Evolutionary conservation across 2,329 filamentous ascomycete species (phyloP).

Genomic region (Chrysoporthe puriensis): DNA sequence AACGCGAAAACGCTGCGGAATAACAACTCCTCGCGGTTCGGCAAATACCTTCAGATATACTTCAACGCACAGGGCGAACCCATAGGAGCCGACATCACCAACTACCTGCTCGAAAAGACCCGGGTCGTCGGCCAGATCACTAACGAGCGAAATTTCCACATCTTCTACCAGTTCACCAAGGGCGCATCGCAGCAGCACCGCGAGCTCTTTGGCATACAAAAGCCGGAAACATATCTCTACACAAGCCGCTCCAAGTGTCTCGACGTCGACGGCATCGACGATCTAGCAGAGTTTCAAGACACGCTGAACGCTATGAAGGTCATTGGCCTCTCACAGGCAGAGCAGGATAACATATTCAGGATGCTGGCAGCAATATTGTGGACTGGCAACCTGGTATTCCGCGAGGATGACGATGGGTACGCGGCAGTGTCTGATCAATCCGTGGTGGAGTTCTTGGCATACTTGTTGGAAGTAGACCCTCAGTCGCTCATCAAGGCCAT

Average conservation of each 20-base stretch:
- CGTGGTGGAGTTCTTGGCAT: constrained; percentile 92
- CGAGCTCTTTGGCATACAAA: constrained; percentile 86
- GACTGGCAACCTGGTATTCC: constrained; percentile 92
- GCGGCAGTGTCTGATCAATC: constrained; percentile 86
- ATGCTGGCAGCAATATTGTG: constrained; percentile 91
- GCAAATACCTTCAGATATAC: constrained; percentile 96
- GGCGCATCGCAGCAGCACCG: constrained; percentile 86
- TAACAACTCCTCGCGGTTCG: constrained; percentile 98
- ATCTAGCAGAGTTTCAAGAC: constrained; percentile 84
- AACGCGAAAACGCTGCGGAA: constrained; percentile 98
- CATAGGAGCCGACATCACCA: constrained; percentile 95
- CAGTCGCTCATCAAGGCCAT: constrained; percentile 82
- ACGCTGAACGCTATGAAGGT: constrained; percentile 93
- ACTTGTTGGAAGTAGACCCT: constrained; percentile 85
- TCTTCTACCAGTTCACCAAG: constrained; percentile 99
- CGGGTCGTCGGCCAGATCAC: constrained; percentile 92
- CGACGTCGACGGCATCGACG: constrained; percentile 92
- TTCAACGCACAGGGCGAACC: constrained; percentile 93
- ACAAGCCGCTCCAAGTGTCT: constrained; percentile 93
- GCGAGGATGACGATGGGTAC: constrained; percentile 87
- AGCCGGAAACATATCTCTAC: constrained; percentile 90
- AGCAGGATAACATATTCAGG: constrained; percentile 96
- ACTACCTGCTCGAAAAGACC: constrained; percentile 94
- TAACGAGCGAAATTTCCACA: constrained; percentile 98
- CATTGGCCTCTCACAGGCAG: constrained; percentile 83